Evolutionary conservation across 139 green algal species (phyloP).

Genomic region (Closterium sp.): DNA sequence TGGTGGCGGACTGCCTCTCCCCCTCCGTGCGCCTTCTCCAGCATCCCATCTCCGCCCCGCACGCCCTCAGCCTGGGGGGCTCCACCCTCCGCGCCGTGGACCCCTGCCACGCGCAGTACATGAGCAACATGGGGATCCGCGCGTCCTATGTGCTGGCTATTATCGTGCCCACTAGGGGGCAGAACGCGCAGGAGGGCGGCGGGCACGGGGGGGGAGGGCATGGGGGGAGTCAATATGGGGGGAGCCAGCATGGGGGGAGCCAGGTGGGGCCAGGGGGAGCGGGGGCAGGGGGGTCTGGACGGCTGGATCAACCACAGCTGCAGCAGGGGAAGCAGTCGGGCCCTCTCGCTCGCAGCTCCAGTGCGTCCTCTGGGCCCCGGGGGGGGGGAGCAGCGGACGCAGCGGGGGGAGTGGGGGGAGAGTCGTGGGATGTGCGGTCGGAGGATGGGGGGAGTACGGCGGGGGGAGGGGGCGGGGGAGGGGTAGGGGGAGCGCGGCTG

Average conservation of each 20-base stretch:
- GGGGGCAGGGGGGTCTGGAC: not conserved
- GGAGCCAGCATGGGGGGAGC: not conserved
- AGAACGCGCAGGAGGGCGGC: not conserved
- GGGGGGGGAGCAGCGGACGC: no score
- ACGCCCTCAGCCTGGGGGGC: conserved; percentile 22
- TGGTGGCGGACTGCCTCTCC: not conserved
- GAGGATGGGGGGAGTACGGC: not conserved
- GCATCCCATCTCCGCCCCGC: not conserved
- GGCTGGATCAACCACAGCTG: no score
- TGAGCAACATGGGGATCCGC: conserved; percentile 47
- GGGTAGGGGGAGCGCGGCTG: conserved; percentile 1
- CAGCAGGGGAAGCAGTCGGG: no score
- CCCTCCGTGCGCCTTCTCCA: not conserved
- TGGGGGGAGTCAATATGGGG: not conserved
- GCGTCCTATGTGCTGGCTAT: conserved; percentile 38
- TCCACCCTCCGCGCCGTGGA: conserved; percentile 34
- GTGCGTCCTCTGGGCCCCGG: no score
- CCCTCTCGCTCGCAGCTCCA: no score
- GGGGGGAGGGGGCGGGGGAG: not conserved
- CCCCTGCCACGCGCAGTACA: conserved; percentile 49
- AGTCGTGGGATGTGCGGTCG: not conserved
- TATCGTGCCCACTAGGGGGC: conserved; percentile 15
- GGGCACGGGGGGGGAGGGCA: not conserved
- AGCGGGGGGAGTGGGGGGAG: not conserved
- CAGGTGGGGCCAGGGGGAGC: not conserved